A percentile compares a stretch with the other conserved stretches of the same genome.
Evolutionary conservation across 129 eudicot genomes (phyloP).

Genomic region (Smallanthus sonchifolius): DNA sequence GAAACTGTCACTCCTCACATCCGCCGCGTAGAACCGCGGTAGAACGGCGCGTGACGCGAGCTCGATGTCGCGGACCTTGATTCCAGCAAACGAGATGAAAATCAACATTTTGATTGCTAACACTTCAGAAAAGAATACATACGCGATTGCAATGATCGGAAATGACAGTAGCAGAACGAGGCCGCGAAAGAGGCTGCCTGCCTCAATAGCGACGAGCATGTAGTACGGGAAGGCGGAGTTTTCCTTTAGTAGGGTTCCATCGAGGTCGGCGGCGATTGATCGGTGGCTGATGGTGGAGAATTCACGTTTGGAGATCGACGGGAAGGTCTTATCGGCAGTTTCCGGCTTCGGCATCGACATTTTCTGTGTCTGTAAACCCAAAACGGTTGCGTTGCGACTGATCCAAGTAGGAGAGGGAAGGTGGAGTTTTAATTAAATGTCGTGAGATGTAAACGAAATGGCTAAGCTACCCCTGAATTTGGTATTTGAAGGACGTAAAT

Average conservation of each 20-base stretch:
- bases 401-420: too few relatives aligned
- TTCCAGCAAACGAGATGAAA: constrained; percentile 60
- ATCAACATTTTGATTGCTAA: constrained; percentile 73
- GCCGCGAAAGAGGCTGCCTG: too few relatives aligned
- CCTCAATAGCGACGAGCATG: too few relatives aligned
- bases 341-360: too few relatives aligned
- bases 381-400: too few relatives aligned
- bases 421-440: too few relatives aligned
- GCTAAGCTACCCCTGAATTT: too few relatives aligned
- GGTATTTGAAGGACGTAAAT: too few relatives aligned
- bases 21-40: constrained; percentile 67
- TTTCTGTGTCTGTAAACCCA: too few relatives aligned
- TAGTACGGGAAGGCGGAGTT: constrained; percentile 88
- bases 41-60: constrained; percentile 81
- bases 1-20: constrained; percentile 67
- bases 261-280: constrained; percentile 86
- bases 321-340: constrained; percentile 39
- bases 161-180: constrained; percentile 60
- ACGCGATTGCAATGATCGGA: constrained; percentile 64
- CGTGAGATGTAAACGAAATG: too few relatives aligned
- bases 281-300: constrained; percentile 40
- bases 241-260: constrained; percentile 73
- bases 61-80: constrained; percentile 75
- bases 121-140: constrained; percentile 68
- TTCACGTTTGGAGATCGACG: constrained; percentile 55